These are phyloP conservation scores for Globisporangium okanoganense DNA, from an alignment of 352 stramenopile species.

Conservation along the genomic window DNA sequence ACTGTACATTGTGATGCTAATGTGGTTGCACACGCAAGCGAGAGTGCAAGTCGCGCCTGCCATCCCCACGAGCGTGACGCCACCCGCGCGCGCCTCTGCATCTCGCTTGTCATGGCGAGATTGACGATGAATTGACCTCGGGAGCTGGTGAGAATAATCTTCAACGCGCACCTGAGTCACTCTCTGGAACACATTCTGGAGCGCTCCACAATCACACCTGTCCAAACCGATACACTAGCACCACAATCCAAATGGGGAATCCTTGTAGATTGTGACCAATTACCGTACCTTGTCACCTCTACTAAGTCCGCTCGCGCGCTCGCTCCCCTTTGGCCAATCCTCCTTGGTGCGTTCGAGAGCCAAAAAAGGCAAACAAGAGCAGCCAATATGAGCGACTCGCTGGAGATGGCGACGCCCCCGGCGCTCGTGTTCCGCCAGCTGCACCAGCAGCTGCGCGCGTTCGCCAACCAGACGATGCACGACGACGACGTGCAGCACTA, in stretches of 20 bases:
- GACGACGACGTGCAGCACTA: conserved; percentile 57
- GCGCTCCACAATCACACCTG: not conserved
- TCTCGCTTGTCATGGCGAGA: not conserved
- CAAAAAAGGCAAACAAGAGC: conserved; percentile 3
- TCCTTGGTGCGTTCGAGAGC: not conserved
- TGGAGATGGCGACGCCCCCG: conserved; percentile 50
- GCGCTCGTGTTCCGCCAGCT: conserved; percentile 67
- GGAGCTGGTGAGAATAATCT: not conserved
- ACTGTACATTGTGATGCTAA: not conserved
- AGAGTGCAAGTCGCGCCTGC: not conserved
- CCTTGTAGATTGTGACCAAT: not conserved
- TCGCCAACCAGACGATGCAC: conserved; percentile 59
- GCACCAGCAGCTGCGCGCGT: conserved; percentile 66
- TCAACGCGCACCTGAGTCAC: not conserved
- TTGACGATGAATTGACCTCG: not conserved
- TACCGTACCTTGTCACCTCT: not conserved
- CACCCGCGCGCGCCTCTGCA: not conserved
- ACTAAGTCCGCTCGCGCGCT: conserved; percentile 1
- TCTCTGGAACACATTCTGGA: not conserved
- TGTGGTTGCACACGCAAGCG: conserved; percentile 1
- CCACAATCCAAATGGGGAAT: not conserved
- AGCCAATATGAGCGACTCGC: conserved; percentile 20
- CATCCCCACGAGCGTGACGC: not conserved
- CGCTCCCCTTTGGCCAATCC: conserved; percentile 8
- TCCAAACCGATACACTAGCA: not conserved